Conservation (phyloP, 2,329 filamentous ascomycete genomes). For the Gnomoniopsis sp. region DNA sequence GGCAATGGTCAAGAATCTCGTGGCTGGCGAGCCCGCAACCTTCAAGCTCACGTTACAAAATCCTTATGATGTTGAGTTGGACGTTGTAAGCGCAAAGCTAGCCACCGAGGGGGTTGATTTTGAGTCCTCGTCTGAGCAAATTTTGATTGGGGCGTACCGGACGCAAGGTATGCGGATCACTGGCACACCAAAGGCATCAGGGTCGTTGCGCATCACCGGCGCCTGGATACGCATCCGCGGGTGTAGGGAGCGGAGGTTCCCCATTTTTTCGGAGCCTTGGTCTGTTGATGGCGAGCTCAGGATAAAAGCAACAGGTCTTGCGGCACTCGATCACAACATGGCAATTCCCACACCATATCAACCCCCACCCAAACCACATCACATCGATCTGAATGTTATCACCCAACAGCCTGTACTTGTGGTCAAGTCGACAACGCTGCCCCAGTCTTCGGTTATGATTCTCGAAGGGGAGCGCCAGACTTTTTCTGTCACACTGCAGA, state of each 20-base stretch:
- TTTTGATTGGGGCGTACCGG: conserved; percentile 74
- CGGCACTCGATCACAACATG: conserved; percentile 48
- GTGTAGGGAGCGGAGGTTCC: conserved; percentile 79
- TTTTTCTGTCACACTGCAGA: conserved; percentile 78
- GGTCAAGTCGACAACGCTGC: conserved; percentile 72
- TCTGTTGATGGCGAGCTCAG: conserved; percentile 66
- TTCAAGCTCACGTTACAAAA: conserved; percentile 89
- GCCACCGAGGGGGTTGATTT: conserved; percentile 73
- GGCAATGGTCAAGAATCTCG: conserved; percentile 64
- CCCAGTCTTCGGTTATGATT: conserved; percentile 86
- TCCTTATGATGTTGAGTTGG: conserved; percentile 87
- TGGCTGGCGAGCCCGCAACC: conserved; percentile 72
- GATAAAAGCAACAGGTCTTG: conserved; percentile 71
- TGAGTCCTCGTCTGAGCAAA: conserved; percentile 60
- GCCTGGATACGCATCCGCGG: conserved; percentile 77
- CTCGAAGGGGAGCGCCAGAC: conserved; percentile 80
- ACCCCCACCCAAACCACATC: conserved; percentile 41
- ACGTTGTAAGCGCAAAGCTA: conserved; percentile 77
- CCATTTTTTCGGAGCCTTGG: conserved; percentile 78
- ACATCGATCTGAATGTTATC: conserved; percentile 70
- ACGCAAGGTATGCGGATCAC: conserved; percentile 73
- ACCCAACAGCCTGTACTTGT: conserved; percentile 72
- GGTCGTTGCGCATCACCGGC: conserved; percentile 70
- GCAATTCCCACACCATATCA: conserved; percentile 33
- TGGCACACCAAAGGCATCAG: conserved; percentile 64